Evolutionary conservation across 345 rosid genomes (phyloP), one percentile per base, ranked within the genome.

Genomic region (Lepidium didymum): DNA sequence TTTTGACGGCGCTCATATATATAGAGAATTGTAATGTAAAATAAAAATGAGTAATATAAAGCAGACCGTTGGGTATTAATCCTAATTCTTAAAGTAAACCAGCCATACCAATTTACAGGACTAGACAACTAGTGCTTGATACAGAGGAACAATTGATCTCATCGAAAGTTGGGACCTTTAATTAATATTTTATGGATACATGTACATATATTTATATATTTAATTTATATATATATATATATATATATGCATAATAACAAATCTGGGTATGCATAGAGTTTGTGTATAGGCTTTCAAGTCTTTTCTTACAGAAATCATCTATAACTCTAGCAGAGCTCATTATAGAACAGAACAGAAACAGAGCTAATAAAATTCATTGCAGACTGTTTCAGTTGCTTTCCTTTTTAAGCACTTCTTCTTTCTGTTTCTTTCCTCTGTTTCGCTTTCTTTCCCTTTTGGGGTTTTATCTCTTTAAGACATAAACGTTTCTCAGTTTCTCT

Each of bases 61-160:
- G 46, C 35, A 29, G 21, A 27, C 65, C 18, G 49, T 57, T 37
- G 52, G 15, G 52, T 27, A 23, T 36, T 42, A 59, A 41, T 18
- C 53, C 15, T 44, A 53, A 49, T 64, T 63, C 41, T 29, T 56
- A 74, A 68, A 34, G 8, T 60, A 34, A 29, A 69, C 59, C 18
- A 67, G 62, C 64, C 69, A 68, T 42, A 62, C 74, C 54, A 68
- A 68, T 68, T 4, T 41, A 52, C 53, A 54, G 25, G 47, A 72
- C 52, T 43, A 57, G 66, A 65, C 42, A 61, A 74, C 45, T 33
- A 68, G 74, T 68, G 64, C 64, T 68, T 46, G 69, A 45, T 61
- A 68, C 74, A 68, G 69, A 62, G 74, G 74, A 75, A 75, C 78
- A 68, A 62, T 62, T 62, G 51, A 75, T 75, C 74, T 49, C 78